A percentile compares a stretch with the other conserved stretches of the same genome.
Conservation (phyloP, 768 basidiomycete species). For the Amanita inopinata region DNA sequence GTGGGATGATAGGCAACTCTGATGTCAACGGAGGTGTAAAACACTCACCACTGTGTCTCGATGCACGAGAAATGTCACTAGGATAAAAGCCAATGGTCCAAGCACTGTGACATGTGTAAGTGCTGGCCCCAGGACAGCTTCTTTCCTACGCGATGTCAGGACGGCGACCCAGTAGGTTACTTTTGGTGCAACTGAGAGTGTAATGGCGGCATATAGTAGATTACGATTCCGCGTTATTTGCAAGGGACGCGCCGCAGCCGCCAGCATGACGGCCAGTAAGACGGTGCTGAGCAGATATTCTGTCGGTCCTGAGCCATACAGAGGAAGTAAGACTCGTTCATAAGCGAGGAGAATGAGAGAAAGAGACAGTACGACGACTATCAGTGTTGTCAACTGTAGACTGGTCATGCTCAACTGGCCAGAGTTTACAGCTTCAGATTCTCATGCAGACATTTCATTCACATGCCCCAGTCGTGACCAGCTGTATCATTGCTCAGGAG, state of each 20-base stretch:
- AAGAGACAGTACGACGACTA: constrained; percentile 20
- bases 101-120: constrained; percentile 48
- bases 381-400: not conserved
- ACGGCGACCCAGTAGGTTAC: constrained; percentile 60
- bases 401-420: too few relatives aligned
- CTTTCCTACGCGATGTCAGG: constrained; percentile 42
- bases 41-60: constrained; percentile 13
- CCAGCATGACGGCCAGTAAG: constrained; percentile 24
- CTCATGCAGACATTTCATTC: too few relatives aligned
- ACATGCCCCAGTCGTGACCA: too few relatives aligned
- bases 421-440: too few relatives aligned
- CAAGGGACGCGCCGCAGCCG: constrained; percentile 31
- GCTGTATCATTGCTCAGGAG: constrained; percentile 31
- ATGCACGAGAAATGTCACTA: constrained; percentile 35
- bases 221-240: constrained; percentile 22
- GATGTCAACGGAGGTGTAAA: not conserved
- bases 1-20: constrained; percentile 2
- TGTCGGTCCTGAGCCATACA: constrained; percentile 57
- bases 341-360: constrained; percentile 57
- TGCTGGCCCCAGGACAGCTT: constrained; percentile 48
- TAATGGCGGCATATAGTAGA: constrained; percentile 28
- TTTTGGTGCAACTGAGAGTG: constrained; percentile 42
- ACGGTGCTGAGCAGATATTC: constrained; percentile 34
- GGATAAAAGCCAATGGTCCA: constrained; percentile 44
- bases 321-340: constrained; percentile 52